These are phyloP conservation scores for Nitzschia sp. DNA, from an alignment of 108 stramenopile genomes.

Conservation along the genomic window DNA sequence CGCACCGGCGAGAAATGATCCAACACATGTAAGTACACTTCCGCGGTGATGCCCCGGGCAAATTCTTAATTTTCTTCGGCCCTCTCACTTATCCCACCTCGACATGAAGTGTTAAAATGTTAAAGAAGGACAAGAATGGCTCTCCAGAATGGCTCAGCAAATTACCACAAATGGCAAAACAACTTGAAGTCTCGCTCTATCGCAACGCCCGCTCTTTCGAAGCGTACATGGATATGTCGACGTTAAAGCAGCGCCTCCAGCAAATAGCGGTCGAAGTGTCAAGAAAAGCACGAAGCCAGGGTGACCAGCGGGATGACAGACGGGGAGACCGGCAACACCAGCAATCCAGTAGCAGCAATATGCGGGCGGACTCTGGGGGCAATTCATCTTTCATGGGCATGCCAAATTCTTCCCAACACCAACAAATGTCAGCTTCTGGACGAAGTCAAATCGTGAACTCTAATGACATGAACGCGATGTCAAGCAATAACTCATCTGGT, in stretches of 20 bases:
- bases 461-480: slow-evolving; percentile 23
- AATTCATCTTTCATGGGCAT: slow-evolving; percentile 13
- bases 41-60: not conserved
- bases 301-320: slow-evolving; percentile 10
- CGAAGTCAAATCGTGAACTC: not conserved
- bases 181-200: slow-evolving; percentile 93
- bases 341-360: slow-evolving; percentile 5
- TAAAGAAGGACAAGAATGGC: slow-evolving; percentile 91
- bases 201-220: slow-evolving; percentile 87
- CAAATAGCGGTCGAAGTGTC: slow-evolving; percentile 89
- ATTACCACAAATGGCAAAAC: slow-evolving; percentile 95
- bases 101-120: slow-evolving; percentile 84
- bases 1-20: slow-evolving; percentile 89
- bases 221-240: slow-evolving; percentile 84
- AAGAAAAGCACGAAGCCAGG: slow-evolving; percentile 50
- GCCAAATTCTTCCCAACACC: slow-evolving; percentile 19
- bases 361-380: slow-evolving; percentile 11
- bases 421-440: not conserved
- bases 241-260: slow-evolving; percentile 90
- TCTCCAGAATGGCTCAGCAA: slow-evolving; percentile 89
- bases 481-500: slow-evolving; percentile 11
- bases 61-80: not conserved
- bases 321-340: slow-evolving; percentile 17
- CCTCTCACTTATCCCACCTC: not conserved
- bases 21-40: slow-evolving; percentile 90